Percentiles rank a stretch among this genome's conserved stretches.
phyloP scores from a whole-genome alignment of 177 flowering plant species.

The Telopea speciosissima region DNA sequence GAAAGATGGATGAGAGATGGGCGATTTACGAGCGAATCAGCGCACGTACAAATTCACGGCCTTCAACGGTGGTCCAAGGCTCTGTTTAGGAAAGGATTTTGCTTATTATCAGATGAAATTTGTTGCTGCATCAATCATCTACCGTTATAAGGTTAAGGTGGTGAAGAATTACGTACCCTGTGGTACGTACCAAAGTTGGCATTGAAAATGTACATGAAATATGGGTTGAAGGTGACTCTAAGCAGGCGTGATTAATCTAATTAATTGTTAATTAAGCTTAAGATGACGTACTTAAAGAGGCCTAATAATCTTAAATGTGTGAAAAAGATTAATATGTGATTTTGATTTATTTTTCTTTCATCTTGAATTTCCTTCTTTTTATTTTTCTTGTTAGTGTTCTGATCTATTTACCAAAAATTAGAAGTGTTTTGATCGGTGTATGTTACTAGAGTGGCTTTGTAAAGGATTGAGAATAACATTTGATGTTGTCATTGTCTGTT shows the following conservation, averaged over 20 bases:
- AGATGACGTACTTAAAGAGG: too few species aligned
- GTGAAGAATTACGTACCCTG: constrained; percentile 54
- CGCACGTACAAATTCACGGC: constrained; percentile 92
- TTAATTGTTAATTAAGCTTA: too few species aligned
- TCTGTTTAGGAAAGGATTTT: constrained; percentile 88
- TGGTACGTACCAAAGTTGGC: constrained; percentile 81
- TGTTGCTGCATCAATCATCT: constrained; percentile 67
- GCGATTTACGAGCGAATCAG: constrained; percentile 73
- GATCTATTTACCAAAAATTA: too few species aligned
- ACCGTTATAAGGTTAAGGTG: constrained; percentile 59
- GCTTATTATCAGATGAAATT: constrained; percentile 93
- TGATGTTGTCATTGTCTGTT: too few species aligned
- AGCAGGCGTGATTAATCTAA: constrained; percentile 30
- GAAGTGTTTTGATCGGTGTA: too few species aligned
- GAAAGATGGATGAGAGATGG: constrained; percentile 92
- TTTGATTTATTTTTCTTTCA: too few species aligned
- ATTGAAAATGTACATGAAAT: constrained; percentile 88
- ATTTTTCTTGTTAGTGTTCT: too few species aligned
- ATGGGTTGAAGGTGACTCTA: constrained; percentile 73
- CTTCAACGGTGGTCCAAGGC: constrained; percentile 92
- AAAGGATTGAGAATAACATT: too few species aligned
- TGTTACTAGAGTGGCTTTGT: too few species aligned
- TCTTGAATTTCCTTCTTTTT: too few species aligned
- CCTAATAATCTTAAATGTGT: too few species aligned
- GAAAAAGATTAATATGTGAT: too few species aligned